A percentile compares a stretch with the other conserved stretches of the same genome.
These are phyloP conservation scores for Solanum pennellii DNA, from an alignment of 257 asterid species.

Conservation along the genomic window DNA sequence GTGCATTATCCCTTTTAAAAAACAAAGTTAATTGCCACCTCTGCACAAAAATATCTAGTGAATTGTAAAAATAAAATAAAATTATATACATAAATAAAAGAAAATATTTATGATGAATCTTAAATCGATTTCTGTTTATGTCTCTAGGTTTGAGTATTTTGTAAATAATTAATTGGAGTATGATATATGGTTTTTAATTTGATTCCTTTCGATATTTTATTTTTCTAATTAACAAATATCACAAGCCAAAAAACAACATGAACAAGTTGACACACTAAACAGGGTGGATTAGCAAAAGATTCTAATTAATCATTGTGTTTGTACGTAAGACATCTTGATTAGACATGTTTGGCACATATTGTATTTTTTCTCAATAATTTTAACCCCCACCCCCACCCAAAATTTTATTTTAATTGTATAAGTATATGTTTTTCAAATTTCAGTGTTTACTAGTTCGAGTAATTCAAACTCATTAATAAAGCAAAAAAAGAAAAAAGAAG, in stretches of 20 bases:
- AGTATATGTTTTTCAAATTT: background rate
- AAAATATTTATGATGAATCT: background rate
- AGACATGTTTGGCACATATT: background rate
- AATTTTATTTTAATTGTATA: background rate
- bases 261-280: background rate
- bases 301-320: background rate
- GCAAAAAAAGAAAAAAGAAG: background rate
- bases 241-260: background rate
- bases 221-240: background rate
- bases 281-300: background rate
- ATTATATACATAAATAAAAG: background rate
- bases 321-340: background rate
- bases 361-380: background rate
- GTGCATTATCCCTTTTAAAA: too few species aligned
- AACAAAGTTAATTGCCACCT: background rate
- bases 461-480: background rate
- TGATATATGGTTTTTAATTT: background rate
- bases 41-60: background rate
- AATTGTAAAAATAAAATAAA: background rate
- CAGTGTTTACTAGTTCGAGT: background rate
- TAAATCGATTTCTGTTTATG: background rate
- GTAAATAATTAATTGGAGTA: background rate
- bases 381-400: too few species aligned
- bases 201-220: background rate
- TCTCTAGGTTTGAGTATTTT: background rate